Conservation (phyloP, 768 basidiomycete genomes). For the Kwoniella newhampshirensis region DNA sequence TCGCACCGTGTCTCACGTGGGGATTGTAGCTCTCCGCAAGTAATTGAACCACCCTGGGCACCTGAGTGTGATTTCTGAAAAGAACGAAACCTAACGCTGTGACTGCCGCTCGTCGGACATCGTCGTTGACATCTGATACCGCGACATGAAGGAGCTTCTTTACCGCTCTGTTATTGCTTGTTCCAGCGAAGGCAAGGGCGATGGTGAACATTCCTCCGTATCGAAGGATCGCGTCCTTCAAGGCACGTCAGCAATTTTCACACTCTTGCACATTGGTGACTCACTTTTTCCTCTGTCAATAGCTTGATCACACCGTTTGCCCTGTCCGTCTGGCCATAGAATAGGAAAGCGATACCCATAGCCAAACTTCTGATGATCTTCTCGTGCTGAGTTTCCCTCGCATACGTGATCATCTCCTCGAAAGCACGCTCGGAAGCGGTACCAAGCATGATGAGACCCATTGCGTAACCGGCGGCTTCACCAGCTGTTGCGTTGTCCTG, state of each 20-base stretch:
- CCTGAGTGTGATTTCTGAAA: conserved; percentile 94
- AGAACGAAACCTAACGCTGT: conserved; percentile 92
- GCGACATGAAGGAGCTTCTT: conserved; percentile 90
- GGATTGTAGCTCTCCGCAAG: conserved; percentile 98
- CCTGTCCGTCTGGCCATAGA: conserved; percentile 87
- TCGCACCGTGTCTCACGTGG: conserved; percentile 95
- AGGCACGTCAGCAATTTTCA: background rate
- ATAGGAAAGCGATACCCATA: conserved; percentile 86
- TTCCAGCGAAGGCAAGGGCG: conserved; percentile 94
- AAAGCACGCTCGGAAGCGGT: conserved; percentile 75
- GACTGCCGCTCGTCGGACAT: conserved; percentile 94
- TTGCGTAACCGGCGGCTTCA: conserved; percentile 92
- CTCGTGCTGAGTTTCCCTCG: conserved; percentile 96
- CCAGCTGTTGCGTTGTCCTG: conserved; percentile 93
- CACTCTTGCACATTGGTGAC: conserved; percentile 24
- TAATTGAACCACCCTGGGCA: conserved; percentile 93
- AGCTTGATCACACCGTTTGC: conserved; percentile 78
- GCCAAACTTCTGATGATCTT: conserved; percentile 97
- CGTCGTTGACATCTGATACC: conserved; percentile 96
- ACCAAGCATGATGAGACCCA: conserved; percentile 98
- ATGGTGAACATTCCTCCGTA: conserved; percentile 98
- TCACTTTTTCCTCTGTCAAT: conserved; percentile 81
- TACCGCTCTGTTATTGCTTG: conserved; percentile 89
- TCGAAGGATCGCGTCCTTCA: conserved; percentile 88
- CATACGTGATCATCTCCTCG: conserved; percentile 94